Evolutionary conservation across 2,329 filamentous ascomycete species (phyloP).

Genomic region (Harringtonia lauricola): DNA sequence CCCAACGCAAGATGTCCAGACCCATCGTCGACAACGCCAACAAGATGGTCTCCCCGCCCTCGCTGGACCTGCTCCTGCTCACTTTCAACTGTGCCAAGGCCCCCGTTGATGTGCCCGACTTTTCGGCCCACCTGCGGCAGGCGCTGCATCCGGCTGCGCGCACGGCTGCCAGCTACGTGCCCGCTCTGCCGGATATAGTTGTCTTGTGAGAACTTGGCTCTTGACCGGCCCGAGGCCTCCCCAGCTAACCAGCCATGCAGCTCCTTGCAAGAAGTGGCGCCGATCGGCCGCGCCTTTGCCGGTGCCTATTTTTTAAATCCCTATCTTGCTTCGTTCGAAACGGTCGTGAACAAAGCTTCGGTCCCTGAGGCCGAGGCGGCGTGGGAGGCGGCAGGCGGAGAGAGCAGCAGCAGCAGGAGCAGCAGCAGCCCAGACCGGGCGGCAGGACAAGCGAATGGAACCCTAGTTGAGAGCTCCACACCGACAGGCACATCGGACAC

Average conservation of each 20-base stretch:
- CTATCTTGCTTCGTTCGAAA: constrained; percentile 62
- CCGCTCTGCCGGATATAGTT: constrained; percentile 39
- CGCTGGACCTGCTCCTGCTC: constrained; percentile 63
- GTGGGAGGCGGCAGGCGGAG: background rate
- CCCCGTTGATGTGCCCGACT: constrained; percentile 55
- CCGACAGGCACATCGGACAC: no score
- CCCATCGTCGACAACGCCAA: no score
- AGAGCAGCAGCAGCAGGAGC: background rate
- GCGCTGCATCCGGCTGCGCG: no score
- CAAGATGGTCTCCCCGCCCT: constrained; percentile 26
- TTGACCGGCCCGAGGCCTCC: background rate
- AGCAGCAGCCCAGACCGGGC: background rate
- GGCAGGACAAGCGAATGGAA: no score
- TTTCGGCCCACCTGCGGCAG: constrained; percentile 58
- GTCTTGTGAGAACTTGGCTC: constrained; percentile 37
- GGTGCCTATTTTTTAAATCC: constrained; percentile 68
- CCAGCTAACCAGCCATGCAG: constrained; percentile 18
- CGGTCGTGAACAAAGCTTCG: constrained; percentile 62
- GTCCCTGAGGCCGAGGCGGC: constrained; percentile 19
- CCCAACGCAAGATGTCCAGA: background rate
- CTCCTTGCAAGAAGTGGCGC: constrained; percentile 86
- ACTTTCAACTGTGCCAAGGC: constrained; percentile 84
- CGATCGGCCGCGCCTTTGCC: constrained; percentile 73
- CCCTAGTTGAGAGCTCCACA: no score
- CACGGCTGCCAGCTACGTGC: constrained; percentile 13